Evolutionary conservation across 1,284 basidiomycete species (phyloP), one percentile per base, ranked within the genome.

Genomic region (Golubevia sp.): DNA sequence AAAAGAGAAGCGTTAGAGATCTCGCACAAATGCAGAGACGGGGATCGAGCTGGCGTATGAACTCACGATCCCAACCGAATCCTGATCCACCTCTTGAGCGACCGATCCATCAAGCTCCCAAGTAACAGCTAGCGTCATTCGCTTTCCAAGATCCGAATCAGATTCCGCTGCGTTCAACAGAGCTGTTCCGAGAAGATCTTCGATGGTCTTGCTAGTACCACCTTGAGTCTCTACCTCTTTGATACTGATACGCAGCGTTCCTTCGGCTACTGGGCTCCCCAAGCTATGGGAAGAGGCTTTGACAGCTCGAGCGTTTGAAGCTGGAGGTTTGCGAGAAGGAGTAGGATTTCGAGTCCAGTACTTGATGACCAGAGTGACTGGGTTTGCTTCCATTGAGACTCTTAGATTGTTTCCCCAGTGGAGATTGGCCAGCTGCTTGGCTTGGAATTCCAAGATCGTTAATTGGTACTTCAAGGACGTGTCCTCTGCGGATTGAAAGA

Each of bases 401-500:
- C 66, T 64, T 6, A 82, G 55, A 21, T 68, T 72, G 13, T 58
- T 55, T 5, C 74, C 74, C 79, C 77, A 80, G 21, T 71, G 71
- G 38, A 74, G 64, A 1, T 69, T 65, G 23, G 63, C 57, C 11
- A 79, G 65, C 44, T 76, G 69, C 52, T 70, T 62, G 0, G 75
- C 69, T 56, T 83, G 80, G 26, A 70, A 70, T 20, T 73, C 63
- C 25, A 83, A 55, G 48, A 82, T 80, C 52, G 78, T 73, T 49
- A 83, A 67, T 59, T 76, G 79, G 30, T 81, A 78, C 34, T 78
- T 68, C 7, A 81, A 62, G 1, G 80, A 65, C 23, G 76, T 70
- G 38, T 48, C 56, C 50, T 61, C 55, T 48, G 48, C 6, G n/a
- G n/a, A 53, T 2, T 15, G 2, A 15, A 49, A 3, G 24, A 18